Percentiles rank a stretch among this genome's conserved stretches.
These are phyloP conservation scores for Penicillium janthinellum DNA, from an alignment of 2,329 filamentous ascomycete species.

Conservation along the genomic window DNA sequence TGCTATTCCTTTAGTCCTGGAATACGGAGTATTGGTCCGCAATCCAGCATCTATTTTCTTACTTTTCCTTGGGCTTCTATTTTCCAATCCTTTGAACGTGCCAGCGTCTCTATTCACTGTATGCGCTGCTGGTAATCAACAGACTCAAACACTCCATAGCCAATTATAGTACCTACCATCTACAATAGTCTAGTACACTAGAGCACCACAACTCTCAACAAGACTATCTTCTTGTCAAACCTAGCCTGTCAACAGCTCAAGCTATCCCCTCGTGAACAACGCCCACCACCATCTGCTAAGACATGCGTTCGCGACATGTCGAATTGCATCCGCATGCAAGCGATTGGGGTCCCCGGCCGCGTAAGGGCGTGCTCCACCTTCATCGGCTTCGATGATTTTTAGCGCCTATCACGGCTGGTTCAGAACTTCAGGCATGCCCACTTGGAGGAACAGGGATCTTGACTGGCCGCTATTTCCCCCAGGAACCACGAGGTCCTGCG, in stretches of 20 bases:
- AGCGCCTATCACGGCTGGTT: not conserved
- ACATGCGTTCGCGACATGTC: constrained; percentile 15
- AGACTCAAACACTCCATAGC: no score
- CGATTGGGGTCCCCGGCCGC: constrained; percentile 12
- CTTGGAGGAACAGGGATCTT: constrained; percentile 10
- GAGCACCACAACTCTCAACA: not conserved
- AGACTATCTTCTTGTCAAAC: not conserved
- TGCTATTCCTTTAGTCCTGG: not conserved
- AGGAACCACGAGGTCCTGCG: not conserved
- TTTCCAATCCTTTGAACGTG: not conserved
- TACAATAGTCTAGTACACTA: not conserved
- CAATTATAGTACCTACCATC: no score
- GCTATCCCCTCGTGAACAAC: not conserved
- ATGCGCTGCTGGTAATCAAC: no score
- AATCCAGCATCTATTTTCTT: not conserved
- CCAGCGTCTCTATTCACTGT: no score
- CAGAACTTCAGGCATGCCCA: not conserved
- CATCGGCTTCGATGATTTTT: constrained; percentile 7
- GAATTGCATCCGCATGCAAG: constrained; percentile 15
- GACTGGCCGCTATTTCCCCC: not conserved
- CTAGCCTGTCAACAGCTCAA: not conserved
- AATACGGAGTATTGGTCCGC: not conserved
- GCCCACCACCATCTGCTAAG: constrained; percentile 9
- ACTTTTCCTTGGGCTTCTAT: not conserved
- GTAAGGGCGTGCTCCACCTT: constrained; percentile 25